Conservation (phyloP, 257 asterid genomes). For the Solanum tacnaense region DNA sequence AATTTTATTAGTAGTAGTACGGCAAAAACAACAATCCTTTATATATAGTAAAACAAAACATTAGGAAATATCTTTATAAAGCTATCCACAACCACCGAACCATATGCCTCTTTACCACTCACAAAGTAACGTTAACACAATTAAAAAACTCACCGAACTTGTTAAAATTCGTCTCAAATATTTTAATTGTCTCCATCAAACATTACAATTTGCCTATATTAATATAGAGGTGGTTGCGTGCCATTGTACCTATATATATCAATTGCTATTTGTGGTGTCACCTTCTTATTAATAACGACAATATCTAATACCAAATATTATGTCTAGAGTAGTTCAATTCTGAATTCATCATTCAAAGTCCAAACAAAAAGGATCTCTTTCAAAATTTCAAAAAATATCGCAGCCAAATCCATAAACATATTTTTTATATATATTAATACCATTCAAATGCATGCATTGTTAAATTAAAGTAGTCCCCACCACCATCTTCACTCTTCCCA, state of each 20-base stretch:
- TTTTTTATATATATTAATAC: neutral
- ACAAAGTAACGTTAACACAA: neutral
- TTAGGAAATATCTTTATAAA: neutral
- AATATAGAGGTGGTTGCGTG: neutral
- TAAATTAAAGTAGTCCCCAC: constrained; percentile 3
- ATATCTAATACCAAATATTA: neutral
- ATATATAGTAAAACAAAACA: neutral
- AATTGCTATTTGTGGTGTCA: neutral
- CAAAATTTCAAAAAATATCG: neutral
- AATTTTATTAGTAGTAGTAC: neutral
- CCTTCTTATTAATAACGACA: neutral
- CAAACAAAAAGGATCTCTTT: neutral
- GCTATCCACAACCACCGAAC: neutral
- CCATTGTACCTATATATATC: neutral
- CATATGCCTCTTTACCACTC: neutral
- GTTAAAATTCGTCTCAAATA: neutral
- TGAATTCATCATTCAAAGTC: neutral
- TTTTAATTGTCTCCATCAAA: constrained; percentile 2
- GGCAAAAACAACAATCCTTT: neutral
- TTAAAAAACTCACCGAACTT: neutral
- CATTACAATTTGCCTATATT: neutral
- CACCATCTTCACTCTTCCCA: constrained; percentile 1
- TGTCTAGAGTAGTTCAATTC: neutral
- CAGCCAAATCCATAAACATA: neutral
- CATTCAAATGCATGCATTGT: neutral